Conservation (phyloP, 768 basidiomycete species). For the Hirschioporus abietinus region DNA sequence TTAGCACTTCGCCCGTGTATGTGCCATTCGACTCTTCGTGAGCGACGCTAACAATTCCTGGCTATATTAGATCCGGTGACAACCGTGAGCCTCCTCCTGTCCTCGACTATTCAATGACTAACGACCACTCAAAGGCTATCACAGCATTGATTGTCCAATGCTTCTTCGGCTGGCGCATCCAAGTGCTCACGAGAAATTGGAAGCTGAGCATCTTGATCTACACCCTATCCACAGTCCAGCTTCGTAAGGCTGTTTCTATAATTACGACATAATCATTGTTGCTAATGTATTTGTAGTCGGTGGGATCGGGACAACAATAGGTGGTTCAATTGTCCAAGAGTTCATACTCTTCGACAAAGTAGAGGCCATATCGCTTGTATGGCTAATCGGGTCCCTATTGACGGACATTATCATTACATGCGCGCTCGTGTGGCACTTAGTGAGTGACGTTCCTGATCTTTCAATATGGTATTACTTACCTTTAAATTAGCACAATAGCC, state of each 20-base stretch:
- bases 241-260: constrained; percentile 15
- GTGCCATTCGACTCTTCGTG: neutral
- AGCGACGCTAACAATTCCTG: neutral
- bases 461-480: neutral
- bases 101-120: neutral
- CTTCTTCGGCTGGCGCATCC: constrained; percentile 43
- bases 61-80: neutral
- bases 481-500: neutral
- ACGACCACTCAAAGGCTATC: constrained; percentile 32
- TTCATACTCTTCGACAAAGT: constrained; percentile 30
- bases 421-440: constrained; percentile 39
- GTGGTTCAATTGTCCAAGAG: constrained; percentile 25
- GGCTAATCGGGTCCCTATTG: constrained; percentile 36
- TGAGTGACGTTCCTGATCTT: constrained; percentile 16
- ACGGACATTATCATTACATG: constrained; percentile 39
- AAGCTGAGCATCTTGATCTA: constrained; percentile 23
- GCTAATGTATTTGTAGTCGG: constrained; percentile 22
- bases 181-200: constrained; percentile 27
- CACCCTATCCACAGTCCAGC: constrained; percentile 16
- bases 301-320: constrained; percentile 29
- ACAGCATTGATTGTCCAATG: constrained; percentile 39
- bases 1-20: neutral
- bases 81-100: neutral
- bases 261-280: neutral
- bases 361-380: constrained; percentile 30